Evolutionary conservation across 2,329 filamentous ascomycete genomes (phyloP).

Genomic region (Aspergillus luchuensis): DNA sequence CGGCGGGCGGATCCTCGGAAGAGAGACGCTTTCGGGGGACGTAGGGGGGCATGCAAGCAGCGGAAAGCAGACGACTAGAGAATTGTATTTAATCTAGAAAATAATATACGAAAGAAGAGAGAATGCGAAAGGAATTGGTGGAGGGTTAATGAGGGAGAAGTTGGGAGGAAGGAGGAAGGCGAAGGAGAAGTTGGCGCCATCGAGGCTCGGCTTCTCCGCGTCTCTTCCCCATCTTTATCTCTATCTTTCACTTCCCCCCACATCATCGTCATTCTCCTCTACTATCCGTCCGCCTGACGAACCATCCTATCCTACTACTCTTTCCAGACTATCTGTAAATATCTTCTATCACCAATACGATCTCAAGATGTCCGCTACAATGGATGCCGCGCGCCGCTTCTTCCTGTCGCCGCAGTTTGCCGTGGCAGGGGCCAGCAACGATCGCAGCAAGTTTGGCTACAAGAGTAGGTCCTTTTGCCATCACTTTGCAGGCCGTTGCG

Average conservation of each 20-base stretch:
- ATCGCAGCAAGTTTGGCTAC: conserved; percentile 83
- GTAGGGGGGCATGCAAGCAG: conserved; percentile 48
- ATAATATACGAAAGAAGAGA: conserved; percentile 10
- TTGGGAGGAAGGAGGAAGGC: conserved; percentile 9
- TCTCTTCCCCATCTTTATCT: neutral
- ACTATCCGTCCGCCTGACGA: neutral
- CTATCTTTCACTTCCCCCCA: neutral
- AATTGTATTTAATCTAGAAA: conserved; percentile 14
- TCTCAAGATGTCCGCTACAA: conserved; percentile 11
- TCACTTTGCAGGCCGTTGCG: conserved; percentile 4
- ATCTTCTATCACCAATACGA: too few relatives aligned
- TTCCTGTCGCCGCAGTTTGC: conserved; percentile 79
- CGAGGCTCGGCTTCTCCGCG: conserved; percentile 1
- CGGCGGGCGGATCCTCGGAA: conserved; percentile 36
- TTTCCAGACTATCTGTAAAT: too few relatives aligned
- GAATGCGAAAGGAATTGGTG: neutral
- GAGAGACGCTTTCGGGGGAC: conserved; percentile 47
- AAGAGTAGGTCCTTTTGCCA: conserved; percentile 61
- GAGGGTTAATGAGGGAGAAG: neutral
- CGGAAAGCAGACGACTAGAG: conserved; percentile 12
- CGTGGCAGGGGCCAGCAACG: conserved; percentile 85
- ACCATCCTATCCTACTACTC: neutral
- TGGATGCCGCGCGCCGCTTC: conserved; percentile 69
- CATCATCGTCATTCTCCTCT: neutral
- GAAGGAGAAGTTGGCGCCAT: neutral